phyloP scores from a whole-genome alignment of 306 rosid genomes.

The Geum urbanum region DNA sequence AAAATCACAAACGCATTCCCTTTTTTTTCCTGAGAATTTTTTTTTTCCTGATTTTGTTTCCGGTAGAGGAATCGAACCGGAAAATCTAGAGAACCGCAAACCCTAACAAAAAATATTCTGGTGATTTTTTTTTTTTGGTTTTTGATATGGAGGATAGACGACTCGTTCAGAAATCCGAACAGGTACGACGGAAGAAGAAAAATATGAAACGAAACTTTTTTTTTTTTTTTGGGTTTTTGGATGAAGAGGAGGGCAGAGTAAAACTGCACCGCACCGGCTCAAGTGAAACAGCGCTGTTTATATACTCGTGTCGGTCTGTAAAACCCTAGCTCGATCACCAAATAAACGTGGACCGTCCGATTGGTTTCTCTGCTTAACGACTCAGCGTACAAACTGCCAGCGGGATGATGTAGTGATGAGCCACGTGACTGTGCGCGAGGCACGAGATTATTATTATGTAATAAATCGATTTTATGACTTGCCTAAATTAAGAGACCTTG shows the following conservation, averaged over 20 bases:
- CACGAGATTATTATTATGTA: neutral
- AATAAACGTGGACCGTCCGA: conserved; percentile 24
- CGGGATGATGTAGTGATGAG: neutral
- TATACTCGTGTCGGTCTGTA: conserved; percentile 21
- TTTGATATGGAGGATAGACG: conserved; percentile 7
- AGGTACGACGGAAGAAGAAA: neutral
- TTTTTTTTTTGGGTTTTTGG: conserved; percentile 24
- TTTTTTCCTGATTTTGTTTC: neutral
- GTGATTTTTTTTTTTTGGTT: neutral
- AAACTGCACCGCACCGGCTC: conserved; percentile 54
- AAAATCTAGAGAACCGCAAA: neutral
- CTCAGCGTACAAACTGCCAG: neutral
- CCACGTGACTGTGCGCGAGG: neutral
- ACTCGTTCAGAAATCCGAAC: conserved; percentile 10
- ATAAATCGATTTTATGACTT: neutral
- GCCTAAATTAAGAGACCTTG: no score
- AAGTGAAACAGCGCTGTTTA: conserved; percentile 22
- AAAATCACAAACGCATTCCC: conserved; percentile 8
- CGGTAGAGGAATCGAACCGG: neutral
- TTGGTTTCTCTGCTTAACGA: conserved; percentile 4
- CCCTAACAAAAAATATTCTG: conserved; percentile 10
- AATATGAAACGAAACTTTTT: neutral
- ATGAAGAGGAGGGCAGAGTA: conserved; percentile 54
- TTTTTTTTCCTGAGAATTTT: neutral
- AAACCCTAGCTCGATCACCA: conserved; percentile 40